Evolutionary conservation across 768 basidiomycete genomes (phyloP).

Genomic region (Sistotremastrum suecicum): DNA sequence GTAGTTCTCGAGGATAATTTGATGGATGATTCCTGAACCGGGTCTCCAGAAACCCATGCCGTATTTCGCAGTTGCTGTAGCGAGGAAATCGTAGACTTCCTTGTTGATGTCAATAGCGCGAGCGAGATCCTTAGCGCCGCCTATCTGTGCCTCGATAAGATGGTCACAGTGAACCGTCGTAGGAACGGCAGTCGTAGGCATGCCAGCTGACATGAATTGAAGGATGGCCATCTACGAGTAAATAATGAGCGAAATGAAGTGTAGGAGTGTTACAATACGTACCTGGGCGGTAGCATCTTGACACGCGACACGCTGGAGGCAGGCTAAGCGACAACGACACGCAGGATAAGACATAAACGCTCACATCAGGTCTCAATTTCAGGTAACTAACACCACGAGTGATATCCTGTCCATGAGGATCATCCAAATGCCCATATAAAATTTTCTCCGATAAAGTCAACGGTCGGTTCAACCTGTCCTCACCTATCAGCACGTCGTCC

Average conservation of each 20-base stretch:
- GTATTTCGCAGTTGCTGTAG: constrained; percentile 94
- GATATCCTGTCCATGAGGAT: constrained; percentile 84
- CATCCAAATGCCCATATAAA: constrained; percentile 94
- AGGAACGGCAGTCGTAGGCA: constrained; percentile 94
- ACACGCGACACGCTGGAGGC: constrained; percentile 64
- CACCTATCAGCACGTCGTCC: constrained; percentile 4
- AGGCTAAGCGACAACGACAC: background rate
- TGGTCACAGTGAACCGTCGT: constrained; percentile 99
- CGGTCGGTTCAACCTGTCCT: constrained; percentile 65
- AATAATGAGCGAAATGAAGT: constrained; percentile 11
- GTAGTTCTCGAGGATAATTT: constrained; percentile 99
- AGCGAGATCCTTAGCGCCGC: constrained; percentile 85
- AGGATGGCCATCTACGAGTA: constrained; percentile 85
- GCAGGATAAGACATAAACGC: constrained; percentile 19
- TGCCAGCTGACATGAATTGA: constrained; percentile 99
- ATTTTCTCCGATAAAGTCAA: constrained; percentile 94
- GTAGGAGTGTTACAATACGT: constrained; percentile 9
- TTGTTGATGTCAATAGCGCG: constrained; percentile 89
- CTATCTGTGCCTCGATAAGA: constrained; percentile 93
- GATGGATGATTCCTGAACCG: constrained; percentile 97
- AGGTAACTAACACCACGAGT: constrained; percentile 88
- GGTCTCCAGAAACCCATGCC: constrained; percentile 99
- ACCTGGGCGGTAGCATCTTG: constrained; percentile 87
- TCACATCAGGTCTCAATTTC: constrained; percentile 92
- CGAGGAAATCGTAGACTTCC: constrained; percentile 99